Evolutionary conservation across 2,329 filamentous ascomycete genomes (phyloP), one percentile per base, ranked within the genome.

Genomic region (Talaromyces albobiverticillius): DNA sequence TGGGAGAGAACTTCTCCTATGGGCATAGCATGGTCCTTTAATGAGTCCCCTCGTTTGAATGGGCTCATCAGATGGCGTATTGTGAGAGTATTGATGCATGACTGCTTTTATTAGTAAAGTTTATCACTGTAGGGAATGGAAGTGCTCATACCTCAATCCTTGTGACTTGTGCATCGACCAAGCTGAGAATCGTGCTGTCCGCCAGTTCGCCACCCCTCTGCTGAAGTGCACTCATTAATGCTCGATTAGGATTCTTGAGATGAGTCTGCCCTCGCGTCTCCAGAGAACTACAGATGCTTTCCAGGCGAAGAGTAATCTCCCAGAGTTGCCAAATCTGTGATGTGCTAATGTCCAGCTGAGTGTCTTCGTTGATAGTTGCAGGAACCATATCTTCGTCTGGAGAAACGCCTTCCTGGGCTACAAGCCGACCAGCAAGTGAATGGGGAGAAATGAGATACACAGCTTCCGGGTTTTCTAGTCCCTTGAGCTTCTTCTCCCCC

Each of bases 381-480:
- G 69, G 68, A 3, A 67, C 66, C 8, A 68, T 67, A 23, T 71
- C 71, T 34, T 80, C 77, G 46, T 76, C 67, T 46, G 71, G 73
- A 60, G 81, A 71, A 59, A 71, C 71, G 59, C 78, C 79, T 58
- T 83, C 79, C 56, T 70, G 61, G 14, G 69, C 70, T 5, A 68
- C 69, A 51, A 78, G 65, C 40, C 94, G 87, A 36, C 90, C 90
- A 11, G 89, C 85, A 29, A 99, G 82, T 0, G 88, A 84, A 69
- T 96, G 91, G 2, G 94, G 93, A 69, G 96, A 99, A 69, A 99
- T 88, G 55, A 95, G 86, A 73, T 96, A 97, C 62, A 99, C 87
- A 57, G 91, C 87, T 70, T 99, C 94, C 0, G 94, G 93, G 67
- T 99, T 99, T 72, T 99, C 94, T 11, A 99, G 84, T 26, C 94